A percentile compares a stretch with the other conserved stretches of the same genome.
Conservation (phyloP, 1,284 basidiomycete genomes). For the Peniophora sp. region DNA sequence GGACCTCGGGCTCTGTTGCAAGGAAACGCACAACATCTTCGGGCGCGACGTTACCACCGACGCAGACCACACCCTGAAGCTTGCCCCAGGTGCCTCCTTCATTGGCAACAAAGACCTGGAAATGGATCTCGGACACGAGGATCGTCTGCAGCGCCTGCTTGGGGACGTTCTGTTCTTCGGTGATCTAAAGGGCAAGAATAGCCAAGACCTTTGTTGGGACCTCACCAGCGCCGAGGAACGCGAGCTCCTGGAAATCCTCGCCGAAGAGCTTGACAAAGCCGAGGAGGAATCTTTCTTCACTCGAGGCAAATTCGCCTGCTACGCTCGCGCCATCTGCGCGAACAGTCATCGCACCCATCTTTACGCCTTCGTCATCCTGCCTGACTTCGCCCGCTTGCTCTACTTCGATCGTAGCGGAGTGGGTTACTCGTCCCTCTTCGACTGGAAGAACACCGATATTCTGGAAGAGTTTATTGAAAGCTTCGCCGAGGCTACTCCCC, state of each 20-base stretch:
- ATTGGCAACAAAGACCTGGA: too few relatives aligned
- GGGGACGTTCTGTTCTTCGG: too few relatives aligned
- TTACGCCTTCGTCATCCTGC: slow-evolving; percentile 3
- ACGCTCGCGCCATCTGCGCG: not conserved
- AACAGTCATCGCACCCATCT: slow-evolving; percentile 1
- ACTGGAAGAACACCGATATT: not conserved
- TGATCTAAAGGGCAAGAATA: not conserved
- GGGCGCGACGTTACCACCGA: too few relatives aligned
- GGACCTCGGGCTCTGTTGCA: too few relatives aligned
- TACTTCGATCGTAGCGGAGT: slow-evolving; percentile 7
- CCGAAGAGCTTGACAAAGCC: too few relatives aligned
- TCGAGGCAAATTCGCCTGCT: not conserved
- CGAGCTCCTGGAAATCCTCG: not conserved
- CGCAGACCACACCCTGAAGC: too few relatives aligned
- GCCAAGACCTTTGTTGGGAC: not conserved
- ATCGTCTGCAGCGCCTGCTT: too few relatives aligned
- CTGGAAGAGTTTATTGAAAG: slow-evolving; percentile 6
- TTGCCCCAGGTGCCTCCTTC: too few relatives aligned
- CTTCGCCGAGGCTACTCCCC: not conserved
- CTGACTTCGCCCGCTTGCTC: slow-evolving; percentile 2
- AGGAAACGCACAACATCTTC: too few relatives aligned
- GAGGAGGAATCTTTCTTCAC: too few relatives aligned
- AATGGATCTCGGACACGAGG: too few relatives aligned
- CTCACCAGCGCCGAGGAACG: slow-evolving; percentile 3
- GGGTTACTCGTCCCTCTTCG: not conserved